Conservation (phyloP, 208 protist species). For the Trypanosoma congolense region DNA sequence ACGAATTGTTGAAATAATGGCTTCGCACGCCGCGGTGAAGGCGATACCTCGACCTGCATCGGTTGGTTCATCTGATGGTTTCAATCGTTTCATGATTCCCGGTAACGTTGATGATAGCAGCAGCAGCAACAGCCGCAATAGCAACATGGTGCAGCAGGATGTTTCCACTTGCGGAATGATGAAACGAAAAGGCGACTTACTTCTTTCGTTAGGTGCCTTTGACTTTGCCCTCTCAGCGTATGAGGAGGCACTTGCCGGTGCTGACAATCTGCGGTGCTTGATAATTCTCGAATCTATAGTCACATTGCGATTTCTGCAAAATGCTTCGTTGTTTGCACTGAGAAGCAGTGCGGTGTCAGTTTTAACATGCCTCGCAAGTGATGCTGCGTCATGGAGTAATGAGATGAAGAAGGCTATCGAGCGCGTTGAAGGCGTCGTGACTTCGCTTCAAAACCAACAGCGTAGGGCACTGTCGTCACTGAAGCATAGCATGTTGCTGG, state of each 20-base stretch:
- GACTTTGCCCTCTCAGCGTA: conserved; percentile 49
- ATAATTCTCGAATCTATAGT: conserved; percentile 79
- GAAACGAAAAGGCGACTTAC: conserved; percentile 68
- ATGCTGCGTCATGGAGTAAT: conserved; percentile 32
- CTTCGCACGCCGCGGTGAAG: background rate
- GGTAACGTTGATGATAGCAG: too few species aligned
- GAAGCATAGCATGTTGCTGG: conserved; percentile 1
- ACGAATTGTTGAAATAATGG: conserved; percentile 5
- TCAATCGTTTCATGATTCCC: too few species aligned
- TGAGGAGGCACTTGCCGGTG: conserved; percentile 47
- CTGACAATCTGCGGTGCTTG: conserved; percentile 66
- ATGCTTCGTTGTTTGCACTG: conserved; percentile 29
- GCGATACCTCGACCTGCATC: background rate
- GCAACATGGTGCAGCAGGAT: conserved; percentile 14
- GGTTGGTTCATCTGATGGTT: too few species aligned
- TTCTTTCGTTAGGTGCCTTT: conserved; percentile 60
- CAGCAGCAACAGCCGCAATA: background rate
- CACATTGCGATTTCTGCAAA: conserved; percentile 62
- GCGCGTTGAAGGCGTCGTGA: conserved; percentile 23
- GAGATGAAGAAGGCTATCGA: conserved; percentile 19
- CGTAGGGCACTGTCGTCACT: conserved; percentile 10
- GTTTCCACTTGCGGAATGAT: conserved; percentile 25
- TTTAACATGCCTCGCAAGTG: conserved; percentile 55
- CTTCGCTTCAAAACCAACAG: conserved; percentile 6
- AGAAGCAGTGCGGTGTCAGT: conserved; percentile 10